phyloP scores from a whole-genome alignment of 192 early-diverging fungal species.

The Kickxella alabastrina region DNA sequence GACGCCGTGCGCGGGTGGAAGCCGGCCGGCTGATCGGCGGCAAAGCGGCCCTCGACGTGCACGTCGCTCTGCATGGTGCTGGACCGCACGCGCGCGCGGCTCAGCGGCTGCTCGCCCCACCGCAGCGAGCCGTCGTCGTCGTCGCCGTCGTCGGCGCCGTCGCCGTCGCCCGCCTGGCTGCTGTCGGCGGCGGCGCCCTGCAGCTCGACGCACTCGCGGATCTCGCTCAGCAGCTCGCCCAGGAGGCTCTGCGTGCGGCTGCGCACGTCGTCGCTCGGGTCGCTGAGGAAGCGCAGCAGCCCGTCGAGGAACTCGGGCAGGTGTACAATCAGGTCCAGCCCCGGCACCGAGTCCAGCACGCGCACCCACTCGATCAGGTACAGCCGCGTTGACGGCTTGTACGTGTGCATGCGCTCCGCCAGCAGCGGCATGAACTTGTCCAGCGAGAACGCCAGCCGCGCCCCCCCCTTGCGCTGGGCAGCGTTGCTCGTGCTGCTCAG shows the following conservation, averaged over 20 bases:
- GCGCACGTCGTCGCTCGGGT: slow-evolving; percentile 86
- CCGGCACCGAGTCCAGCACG: slow-evolving; percentile 88
- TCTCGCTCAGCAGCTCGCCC: slow-evolving; percentile 87
- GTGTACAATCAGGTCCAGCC: slow-evolving; percentile 86
- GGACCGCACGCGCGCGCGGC: slow-evolving; percentile 18
- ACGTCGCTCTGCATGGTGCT: slow-evolving; percentile 32
- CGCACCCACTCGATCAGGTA: slow-evolving; percentile 95
- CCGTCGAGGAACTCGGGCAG: slow-evolving; percentile 95
- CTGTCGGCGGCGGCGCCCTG: slow-evolving; percentile 3
- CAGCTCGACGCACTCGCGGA: slow-evolving; percentile 57
- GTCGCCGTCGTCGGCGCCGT: slow-evolving; percentile 1
- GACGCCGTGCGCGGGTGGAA: slow-evolving; percentile 1
- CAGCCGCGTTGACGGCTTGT: slow-evolving; percentile 84
- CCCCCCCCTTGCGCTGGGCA: not conserved
- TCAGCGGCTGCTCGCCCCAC: not conserved
- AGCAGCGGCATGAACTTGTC: slow-evolving; percentile 92
- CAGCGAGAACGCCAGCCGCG: slow-evolving; percentile 75
- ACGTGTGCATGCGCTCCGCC: slow-evolving; percentile 83
- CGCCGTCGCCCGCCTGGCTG: not conserved
- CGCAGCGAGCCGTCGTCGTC: not conserved
- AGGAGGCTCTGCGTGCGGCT: slow-evolving; percentile 75
- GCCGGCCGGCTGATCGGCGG: slow-evolving; percentile 9
- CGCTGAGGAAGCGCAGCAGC: slow-evolving; percentile 82
- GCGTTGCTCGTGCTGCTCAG: not conserved
- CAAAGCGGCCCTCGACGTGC: slow-evolving; percentile 32